A percentile compares a stretch with the other conserved stretches of the same genome.
Evolutionary conservation across 2,329 filamentous ascomycete genomes (phyloP).

Genomic region (Aureobasidium sp.): DNA sequence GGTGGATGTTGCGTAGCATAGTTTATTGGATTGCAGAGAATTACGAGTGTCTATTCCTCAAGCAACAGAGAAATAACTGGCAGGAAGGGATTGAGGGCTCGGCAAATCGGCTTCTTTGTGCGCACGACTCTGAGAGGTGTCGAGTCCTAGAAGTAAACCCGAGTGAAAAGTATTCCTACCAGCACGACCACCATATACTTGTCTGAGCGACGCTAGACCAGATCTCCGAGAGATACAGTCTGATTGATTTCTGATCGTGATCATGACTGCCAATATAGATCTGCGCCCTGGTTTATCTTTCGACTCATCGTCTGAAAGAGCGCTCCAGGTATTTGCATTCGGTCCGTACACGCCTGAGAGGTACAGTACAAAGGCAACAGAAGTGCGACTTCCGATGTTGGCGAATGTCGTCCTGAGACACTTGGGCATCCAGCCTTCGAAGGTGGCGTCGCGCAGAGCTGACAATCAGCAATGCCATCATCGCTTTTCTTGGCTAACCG

Average conservation of each 20-base stretch:
- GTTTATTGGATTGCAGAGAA: not conserved
- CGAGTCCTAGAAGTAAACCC: not conserved
- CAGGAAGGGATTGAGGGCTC: not conserved
- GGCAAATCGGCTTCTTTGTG: not conserved
- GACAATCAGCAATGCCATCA: not conserved
- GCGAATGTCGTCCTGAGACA: not conserved
- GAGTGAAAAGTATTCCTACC: not conserved
- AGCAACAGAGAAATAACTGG: not conserved
- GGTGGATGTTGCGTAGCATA: not conserved
- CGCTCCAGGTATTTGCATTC: not conserved
- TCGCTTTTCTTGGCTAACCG: not conserved
- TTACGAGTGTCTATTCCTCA: not conserved
- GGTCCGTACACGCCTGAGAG: not conserved
- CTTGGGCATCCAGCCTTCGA: not conserved
- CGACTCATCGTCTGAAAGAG: not conserved
- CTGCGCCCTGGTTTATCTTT: not conserved
- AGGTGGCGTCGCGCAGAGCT: not conserved
- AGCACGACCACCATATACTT: not conserved
- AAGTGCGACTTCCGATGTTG: not conserved
- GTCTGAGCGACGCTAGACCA: not conserved
- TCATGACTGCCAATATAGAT: not conserved
- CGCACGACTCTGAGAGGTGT: not conserved
- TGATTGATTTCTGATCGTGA: not conserved
- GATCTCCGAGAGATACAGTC: not conserved
- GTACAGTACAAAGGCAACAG: not conserved